Conservation (phyloP, 345 rosid genomes). For the Rhizophora mangle region DNA sequence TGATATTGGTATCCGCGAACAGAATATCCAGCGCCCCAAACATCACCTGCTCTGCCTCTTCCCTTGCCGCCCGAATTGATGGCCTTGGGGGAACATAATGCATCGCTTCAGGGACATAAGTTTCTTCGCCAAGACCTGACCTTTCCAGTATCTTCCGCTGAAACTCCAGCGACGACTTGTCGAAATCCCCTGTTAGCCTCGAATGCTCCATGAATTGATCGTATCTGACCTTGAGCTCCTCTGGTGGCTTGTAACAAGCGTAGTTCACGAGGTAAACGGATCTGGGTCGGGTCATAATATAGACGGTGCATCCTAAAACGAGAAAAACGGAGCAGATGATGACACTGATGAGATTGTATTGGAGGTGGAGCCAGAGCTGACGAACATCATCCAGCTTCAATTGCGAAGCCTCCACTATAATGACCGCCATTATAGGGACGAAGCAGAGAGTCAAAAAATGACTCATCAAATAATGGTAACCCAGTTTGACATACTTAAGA, state of each 20-base stretch:
- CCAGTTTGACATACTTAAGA: constrained; percentile 80
- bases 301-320: constrained; percentile 65
- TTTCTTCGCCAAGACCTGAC: constrained; percentile 92
- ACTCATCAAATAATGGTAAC: constrained; percentile 73
- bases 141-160: constrained; percentile 77
- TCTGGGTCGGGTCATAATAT: constrained; percentile 79
- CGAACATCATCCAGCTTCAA: constrained; percentile 57
- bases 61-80: constrained; percentile 80
- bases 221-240: constrained; percentile 45
- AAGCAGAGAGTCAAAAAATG: constrained; percentile 68
- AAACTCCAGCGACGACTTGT: constrained; percentile 77
- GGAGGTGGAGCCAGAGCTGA: constrained; percentile 80
- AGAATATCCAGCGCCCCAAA: constrained; percentile 73
- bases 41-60: constrained; percentile 93
- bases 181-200: constrained; percentile 59
- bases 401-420: constrained; percentile 51
- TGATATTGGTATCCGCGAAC: constrained; percentile 60
- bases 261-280: constrained; percentile 72
- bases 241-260: constrained; percentile 75
- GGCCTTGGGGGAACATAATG: constrained; percentile 73
- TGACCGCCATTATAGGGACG: constrained; percentile 63
- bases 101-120: constrained; percentile 78
- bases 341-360: constrained; percentile 71
- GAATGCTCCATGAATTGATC: constrained; percentile 80
- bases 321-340: constrained; percentile 57